Evolutionary conservation across 2,329 filamentous ascomycete species (phyloP).

Genomic region (Cladophialophora yegresii): DNA sequence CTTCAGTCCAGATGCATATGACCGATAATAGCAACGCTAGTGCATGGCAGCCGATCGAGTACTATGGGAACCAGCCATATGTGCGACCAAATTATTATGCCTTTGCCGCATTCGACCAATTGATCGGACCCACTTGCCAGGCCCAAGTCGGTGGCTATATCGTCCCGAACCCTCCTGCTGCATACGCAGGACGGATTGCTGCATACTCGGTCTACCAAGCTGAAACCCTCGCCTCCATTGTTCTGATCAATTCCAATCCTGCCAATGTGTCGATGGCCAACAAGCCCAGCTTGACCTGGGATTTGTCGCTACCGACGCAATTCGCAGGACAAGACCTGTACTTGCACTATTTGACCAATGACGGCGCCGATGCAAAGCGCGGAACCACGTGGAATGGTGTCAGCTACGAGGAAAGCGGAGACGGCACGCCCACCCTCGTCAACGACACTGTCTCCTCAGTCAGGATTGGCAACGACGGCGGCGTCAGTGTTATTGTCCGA

Average conservation of each 20-base stretch:
- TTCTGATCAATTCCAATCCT: constrained; percentile 51
- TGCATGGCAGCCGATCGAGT: constrained; percentile 52
- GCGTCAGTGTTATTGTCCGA: constrained; percentile 43
- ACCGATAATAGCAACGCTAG: constrained; percentile 56
- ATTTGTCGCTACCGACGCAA: constrained; percentile 44
- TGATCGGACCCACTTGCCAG: constrained; percentile 52
- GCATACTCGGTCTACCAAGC: constrained; percentile 52
- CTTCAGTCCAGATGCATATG: constrained; percentile 57
- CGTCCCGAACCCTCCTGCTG: constrained; percentile 39
- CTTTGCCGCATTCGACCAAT: constrained; percentile 54
- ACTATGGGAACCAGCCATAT: constrained; percentile 46
- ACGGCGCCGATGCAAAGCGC: constrained; percentile 48
- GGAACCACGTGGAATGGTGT: constrained; percentile 54
- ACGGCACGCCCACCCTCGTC: constrained; percentile 46
- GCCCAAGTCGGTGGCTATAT: constrained; percentile 47
- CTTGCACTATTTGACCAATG: constrained; percentile 52
- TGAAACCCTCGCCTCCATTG: constrained; percentile 46
- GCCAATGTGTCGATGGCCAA: constrained; percentile 45
- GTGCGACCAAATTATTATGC: constrained; percentile 56
- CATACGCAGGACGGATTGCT: constrained; percentile 48
- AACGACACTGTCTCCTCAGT: constrained; percentile 41
- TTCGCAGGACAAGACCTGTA: constrained; percentile 49
- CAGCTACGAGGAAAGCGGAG: constrained; percentile 47
- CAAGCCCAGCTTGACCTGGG: constrained; percentile 47
- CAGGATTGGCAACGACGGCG: constrained; percentile 42